phyloP scores from a whole-genome alignment of 352 stramenopile species.

The Phytophthora quininea region DNA sequence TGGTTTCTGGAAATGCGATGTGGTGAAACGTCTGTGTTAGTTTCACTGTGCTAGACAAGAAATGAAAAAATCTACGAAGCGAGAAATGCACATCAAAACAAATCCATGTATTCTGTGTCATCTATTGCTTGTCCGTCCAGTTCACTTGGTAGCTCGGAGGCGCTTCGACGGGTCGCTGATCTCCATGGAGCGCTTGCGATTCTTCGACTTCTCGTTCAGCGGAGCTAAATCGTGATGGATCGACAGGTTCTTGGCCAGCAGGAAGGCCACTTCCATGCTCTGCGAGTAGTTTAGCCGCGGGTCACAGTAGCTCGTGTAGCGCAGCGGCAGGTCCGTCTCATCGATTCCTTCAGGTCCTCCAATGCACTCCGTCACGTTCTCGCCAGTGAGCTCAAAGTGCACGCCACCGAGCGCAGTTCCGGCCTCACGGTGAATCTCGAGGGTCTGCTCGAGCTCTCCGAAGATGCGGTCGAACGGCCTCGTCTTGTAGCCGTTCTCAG shows the following conservation, averaged over 20 bases:
- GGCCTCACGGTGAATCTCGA: slow-evolving; percentile 97
- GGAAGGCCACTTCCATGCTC: slow-evolving; percentile 97
- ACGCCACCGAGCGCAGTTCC: slow-evolving; percentile 94
- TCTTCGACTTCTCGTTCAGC: slow-evolving; percentile 64
- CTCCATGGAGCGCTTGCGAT: slow-evolving; percentile 67
- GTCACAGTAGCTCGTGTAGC: slow-evolving; percentile 98
- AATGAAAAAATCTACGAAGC: too few species aligned
- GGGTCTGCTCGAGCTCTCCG: slow-evolving; percentile 96
- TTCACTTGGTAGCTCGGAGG: slow-evolving; percentile 36
- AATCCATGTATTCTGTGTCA: slow-evolving; percentile 16
- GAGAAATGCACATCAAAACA: slow-evolving; percentile 12
- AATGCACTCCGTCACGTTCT: slow-evolving; percentile 99
- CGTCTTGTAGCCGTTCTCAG: slow-evolving; percentile 96
- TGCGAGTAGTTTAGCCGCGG: slow-evolving; percentile 98
- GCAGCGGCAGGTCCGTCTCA: slow-evolving; percentile 91
- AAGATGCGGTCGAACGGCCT: slow-evolving; percentile 97
- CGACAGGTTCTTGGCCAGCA: slow-evolving; percentile 93
- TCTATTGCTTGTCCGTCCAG: slow-evolving; percentile 13
- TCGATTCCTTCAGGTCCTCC: slow-evolving; percentile 95
- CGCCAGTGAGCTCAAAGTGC: slow-evolving; percentile 98
- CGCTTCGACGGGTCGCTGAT: slow-evolving; percentile 50
- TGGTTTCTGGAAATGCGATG: not conserved
- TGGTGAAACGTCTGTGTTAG: not conserved
- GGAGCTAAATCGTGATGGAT: slow-evolving; percentile 69
- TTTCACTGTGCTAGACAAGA: not conserved